Conservation (phyloP, 371 early-diverging fungal species). For the Conidiobolus incongruus region DNA sequence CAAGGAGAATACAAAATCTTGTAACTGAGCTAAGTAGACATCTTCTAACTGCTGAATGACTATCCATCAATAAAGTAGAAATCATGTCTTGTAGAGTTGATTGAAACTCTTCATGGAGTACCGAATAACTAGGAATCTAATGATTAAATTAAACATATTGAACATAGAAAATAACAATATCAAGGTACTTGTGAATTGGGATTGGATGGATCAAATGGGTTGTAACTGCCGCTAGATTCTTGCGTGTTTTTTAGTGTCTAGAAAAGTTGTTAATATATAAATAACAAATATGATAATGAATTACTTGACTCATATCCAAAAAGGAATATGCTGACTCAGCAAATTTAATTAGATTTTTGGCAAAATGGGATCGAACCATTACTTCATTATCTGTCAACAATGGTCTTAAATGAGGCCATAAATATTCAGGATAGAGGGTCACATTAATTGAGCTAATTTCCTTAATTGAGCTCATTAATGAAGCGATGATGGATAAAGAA, state of each 20-base stretch:
- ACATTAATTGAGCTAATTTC: constrained; percentile 59
- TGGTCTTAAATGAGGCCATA: constrained; percentile 46
- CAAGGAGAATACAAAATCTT: constrained; percentile 62
- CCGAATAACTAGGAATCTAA: not conserved
- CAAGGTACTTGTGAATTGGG: not conserved
- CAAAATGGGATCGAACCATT: constrained; percentile 60
- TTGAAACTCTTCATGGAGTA: constrained; percentile 24
- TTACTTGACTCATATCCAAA: constrained; percentile 37
- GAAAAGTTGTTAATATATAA: not conserved
- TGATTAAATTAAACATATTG: not conserved
- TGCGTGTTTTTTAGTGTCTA: not conserved
- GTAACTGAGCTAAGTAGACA: constrained; percentile 49
- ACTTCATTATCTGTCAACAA: constrained; percentile 47
- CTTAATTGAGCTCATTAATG: constrained; percentile 45
- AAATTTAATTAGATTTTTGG: constrained; percentile 47
- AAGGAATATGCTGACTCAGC: constrained; percentile 59
- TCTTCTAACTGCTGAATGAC: constrained; percentile 45
- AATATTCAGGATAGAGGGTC: constrained; percentile 71
- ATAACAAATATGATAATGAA: no score
- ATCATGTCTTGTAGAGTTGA: constrained; percentile 48
- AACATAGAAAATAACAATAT: no score
- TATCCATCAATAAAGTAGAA: constrained; percentile 38
- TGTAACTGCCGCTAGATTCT: not conserved
- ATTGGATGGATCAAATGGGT: not conserved
- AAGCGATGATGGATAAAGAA: not conserved